Conservation (phyloP, 345 rosid genomes). For the Limnanthes douglasii region DNA sequence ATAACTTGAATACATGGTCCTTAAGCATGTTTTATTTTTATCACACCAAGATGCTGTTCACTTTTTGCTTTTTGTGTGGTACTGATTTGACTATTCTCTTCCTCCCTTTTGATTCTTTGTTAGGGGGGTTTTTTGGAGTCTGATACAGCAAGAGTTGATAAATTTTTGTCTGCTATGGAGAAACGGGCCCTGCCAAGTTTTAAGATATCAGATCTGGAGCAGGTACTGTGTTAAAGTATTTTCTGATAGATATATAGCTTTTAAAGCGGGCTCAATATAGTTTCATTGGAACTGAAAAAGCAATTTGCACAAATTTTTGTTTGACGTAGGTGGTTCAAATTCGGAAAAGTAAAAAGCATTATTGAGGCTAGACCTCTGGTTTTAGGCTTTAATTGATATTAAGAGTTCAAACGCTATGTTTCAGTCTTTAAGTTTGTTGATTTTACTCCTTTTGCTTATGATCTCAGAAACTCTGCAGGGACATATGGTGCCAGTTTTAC, state of each 20-base stretch:
- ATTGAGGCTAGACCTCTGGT: no score
- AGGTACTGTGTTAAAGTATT: no score
- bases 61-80: slow-evolving; percentile 4
- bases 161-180: slow-evolving; percentile 49
- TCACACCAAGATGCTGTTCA: slow-evolving; percentile 1
- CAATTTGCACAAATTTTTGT: no score
- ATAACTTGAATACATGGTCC: not conserved
- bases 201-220: slow-evolving; percentile 52
- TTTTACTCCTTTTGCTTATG: slow-evolving; percentile 1
- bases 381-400: no score
- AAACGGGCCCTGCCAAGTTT: slow-evolving; percentile 53
- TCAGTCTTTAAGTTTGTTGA: not conserved
- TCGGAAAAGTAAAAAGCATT: no score
- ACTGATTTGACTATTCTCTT: slow-evolving; percentile 4
- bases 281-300: slow-evolving; percentile 1
- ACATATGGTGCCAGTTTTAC: slow-evolving; percentile 50
- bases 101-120: slow-evolving; percentile 7
- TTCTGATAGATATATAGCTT: no score
- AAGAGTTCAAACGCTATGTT: slow-evolving; percentile 5
- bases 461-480: slow-evolving; percentile 34
- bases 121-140: slow-evolving; percentile 34
- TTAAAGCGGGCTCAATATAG: no score
- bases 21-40: not conserved
- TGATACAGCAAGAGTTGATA: slow-evolving; percentile 26
- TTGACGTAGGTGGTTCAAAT: no score